phyloP scores from a whole-genome alignment of 1,139 yeast genomes.

The Arxiozyma telluris region DNA sequence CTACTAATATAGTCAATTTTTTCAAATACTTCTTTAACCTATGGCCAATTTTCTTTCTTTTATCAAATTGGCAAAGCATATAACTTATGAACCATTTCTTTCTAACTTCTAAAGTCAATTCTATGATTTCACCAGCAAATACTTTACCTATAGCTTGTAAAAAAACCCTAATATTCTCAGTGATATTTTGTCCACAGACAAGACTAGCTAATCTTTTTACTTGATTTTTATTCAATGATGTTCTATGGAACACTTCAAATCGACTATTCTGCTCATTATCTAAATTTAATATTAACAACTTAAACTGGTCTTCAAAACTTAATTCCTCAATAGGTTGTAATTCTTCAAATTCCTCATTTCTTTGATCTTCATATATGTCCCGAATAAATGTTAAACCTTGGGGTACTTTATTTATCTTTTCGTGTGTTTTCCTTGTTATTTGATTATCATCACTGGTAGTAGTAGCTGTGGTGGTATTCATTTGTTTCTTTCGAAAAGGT shows the following conservation, averaged over 20 bases:
- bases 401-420: conserved; percentile 20
- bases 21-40: conserved; percentile 27
- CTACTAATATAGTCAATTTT: conserved; percentile 23
- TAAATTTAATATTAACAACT: conserved; percentile 61
- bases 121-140: conserved; percentile 80
- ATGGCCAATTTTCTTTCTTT: conserved; percentile 27
- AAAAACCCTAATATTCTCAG: conserved; percentile 73
- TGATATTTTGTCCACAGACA: conserved; percentile 73
- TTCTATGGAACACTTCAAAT: conserved; percentile 79
- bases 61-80: conserved; percentile 27
- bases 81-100: conserved; percentile 42
- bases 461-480: too few species aligned
- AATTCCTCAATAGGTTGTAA: conserved; percentile 24
- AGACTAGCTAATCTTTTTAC: conserved; percentile 76
- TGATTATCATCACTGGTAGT: background rate
- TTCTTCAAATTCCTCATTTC: conserved; percentile 10
- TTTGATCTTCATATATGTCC: conserved; percentile 20
- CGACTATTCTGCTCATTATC: conserved; percentile 79
- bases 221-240: conserved; percentile 69
- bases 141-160: conserved; percentile 83
- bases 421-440: conserved; percentile 2
- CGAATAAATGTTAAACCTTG: conserved; percentile 18
- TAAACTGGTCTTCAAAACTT: conserved; percentile 46
- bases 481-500: background rate
- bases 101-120: conserved; percentile 65